Evolutionary conservation across 257 asterid species (phyloP), one percentile per base, ranked within the genome.

Genomic region (Echium plantagineum): DNA sequence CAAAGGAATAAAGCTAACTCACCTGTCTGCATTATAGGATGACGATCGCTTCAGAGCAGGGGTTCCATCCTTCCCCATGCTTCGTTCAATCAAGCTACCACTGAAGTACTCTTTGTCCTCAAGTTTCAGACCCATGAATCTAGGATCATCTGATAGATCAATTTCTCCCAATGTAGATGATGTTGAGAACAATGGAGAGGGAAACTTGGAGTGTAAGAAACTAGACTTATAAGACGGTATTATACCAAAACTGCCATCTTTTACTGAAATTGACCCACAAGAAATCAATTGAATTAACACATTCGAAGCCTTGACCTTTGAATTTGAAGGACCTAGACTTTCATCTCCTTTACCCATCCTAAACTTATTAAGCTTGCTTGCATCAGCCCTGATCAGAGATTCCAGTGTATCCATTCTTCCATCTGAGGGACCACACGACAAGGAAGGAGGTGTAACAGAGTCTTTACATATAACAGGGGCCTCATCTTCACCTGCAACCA

Each of bases 61-160:
- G 9, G 75, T 72, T 52, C 83, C 90, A 72, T 83, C 95, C 80
- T 81, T 86, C 66, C 67, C 55, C 65, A 80, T 74, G 70, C 70
- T 86, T 61, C 81, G 83, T 72, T 93, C 99, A 60, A 89, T 67
- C 74, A 93, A 74, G 72, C 97, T 89, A 70, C 99, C 96, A 49
- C 97, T 88, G 48, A 89, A 89, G 77, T 86, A 89, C 69, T 89
- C 99, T 67, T 86, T 89, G 61, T 89, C 91, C 78, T 93, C 99
- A 75, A 72, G 66, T 22, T 70, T 77, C 80, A 81, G 57, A 58
- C 96, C 77, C 75, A 61, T 73, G 53, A 63, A 64, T 67, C 83
- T 94, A 31, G 97, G 93, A 76, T 83, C 82, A 58, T 93, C 94
- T 1, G 86, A 46, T 74, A 76, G 66, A 76, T 88, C 90, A 30